These are phyloP conservation scores for Endotrypanum monterogeii DNA, from an alignment of 208 protist species.

Conservation along the genomic window DNA sequence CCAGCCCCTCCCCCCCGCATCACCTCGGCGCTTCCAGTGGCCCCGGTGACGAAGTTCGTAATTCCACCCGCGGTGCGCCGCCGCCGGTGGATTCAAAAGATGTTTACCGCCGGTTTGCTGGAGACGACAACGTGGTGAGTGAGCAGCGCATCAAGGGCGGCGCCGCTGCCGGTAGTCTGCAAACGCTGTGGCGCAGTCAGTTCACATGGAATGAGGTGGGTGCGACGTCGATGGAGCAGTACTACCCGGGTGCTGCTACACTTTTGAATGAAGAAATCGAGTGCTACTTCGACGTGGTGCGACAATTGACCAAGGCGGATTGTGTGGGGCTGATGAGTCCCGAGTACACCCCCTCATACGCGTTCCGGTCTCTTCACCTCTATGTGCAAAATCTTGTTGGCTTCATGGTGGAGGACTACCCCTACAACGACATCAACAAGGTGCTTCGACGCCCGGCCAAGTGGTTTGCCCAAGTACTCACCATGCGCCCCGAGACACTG, in stretches of 20 bases:
- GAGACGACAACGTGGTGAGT: conserved; percentile 64
- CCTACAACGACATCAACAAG: conserved; percentile 86
- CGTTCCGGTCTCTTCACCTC: conserved; percentile 65
- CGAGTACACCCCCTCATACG: conserved; percentile 63
- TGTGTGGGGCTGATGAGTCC: conserved; percentile 63
- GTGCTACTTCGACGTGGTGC: conserved; percentile 56
- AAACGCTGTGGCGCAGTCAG: conserved; percentile 54
- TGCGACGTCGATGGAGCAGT: conserved; percentile 80
- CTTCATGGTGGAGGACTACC: conserved; percentile 83
- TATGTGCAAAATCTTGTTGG: conserved; percentile 88
- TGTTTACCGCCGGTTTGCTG: conserved; percentile 62
- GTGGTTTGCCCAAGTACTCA: conserved; percentile 79
- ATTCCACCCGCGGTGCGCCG: not conserved
- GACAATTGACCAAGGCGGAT: conserved; percentile 58
- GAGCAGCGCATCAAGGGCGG: conserved; percentile 72
- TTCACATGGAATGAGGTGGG: conserved; percentile 84
- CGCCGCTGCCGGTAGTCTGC: conserved; percentile 20
- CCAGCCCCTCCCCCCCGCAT: conserved; percentile 9
- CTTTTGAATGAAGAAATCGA: conserved; percentile 79
- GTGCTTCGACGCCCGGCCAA: conserved; percentile 76
- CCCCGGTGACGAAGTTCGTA: not conserved
- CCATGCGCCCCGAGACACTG: conserved; percentile 78
- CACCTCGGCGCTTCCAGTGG: not conserved
- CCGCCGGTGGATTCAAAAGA: conserved; percentile 7
- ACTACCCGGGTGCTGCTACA: conserved; percentile 77